Conservation (phyloP, 805 yeast genomes). For the Candida silvicultrix region DNA sequence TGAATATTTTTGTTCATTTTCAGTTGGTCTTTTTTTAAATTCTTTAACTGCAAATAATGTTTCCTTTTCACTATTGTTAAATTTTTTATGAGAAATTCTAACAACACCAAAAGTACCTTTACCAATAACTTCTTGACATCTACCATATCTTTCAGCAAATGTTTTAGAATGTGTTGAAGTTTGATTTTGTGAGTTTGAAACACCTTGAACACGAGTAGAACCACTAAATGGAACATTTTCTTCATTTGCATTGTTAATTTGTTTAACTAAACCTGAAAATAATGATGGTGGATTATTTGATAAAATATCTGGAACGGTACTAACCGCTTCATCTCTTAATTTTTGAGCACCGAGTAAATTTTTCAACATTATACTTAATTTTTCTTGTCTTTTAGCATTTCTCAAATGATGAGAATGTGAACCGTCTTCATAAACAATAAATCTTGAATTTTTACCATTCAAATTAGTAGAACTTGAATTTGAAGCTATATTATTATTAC, state of each 20-base stretch:
- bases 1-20: conserved; percentile 60
- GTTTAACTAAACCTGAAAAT: conserved; percentile 60
- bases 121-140: conserved; percentile 92
- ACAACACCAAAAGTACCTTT: conserved; percentile 94
- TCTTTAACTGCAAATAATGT: conserved; percentile 81
- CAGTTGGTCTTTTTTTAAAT: conserved; percentile 57
- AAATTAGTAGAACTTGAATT: not conserved
- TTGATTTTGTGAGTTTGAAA: not conserved
- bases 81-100: conserved; percentile 73
- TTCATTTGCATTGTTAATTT: conserved; percentile 42
- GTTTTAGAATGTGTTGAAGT: conserved; percentile 37
- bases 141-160: conserved; percentile 85
- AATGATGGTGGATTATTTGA: conserved; percentile 60
- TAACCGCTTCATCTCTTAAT: conserved; percentile 61
- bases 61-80: conserved; percentile 30
- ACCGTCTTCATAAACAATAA: conserved; percentile 58
- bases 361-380: conserved; percentile 65
- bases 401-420: conserved; percentile 74
- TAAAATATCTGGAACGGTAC: conserved; percentile 66
- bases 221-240: conserved; percentile 31
- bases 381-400: conserved; percentile 74
- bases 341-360: conserved; percentile 72
- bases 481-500: not conserved
- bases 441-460: conserved; percentile 27
- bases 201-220: conserved; percentile 23